Conservation (phyloP, 106 monocot species). For the Cymbidium sinense region DNA sequence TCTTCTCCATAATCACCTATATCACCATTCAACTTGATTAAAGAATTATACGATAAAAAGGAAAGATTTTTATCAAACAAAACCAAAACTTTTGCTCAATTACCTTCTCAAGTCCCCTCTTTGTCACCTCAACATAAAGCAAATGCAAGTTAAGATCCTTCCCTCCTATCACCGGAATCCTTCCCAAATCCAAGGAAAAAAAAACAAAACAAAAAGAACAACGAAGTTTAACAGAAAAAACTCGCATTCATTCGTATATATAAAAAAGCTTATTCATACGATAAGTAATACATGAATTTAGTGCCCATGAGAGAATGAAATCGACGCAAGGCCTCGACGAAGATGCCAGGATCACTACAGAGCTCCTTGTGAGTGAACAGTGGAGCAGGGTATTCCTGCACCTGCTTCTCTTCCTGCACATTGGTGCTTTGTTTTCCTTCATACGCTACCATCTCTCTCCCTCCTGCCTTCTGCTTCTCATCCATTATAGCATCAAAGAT, state of each 20-base stretch:
- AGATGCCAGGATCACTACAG: slow-evolving; percentile 22
- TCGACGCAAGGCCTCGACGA: slow-evolving; percentile 51
- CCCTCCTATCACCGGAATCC: slow-evolving; percentile 91
- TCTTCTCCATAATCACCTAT: slow-evolving; percentile 65
- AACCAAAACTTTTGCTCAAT: neutral
- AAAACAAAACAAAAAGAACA: no score
- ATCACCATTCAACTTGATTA: neutral
- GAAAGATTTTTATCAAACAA: no score
- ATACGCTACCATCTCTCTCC: neutral
- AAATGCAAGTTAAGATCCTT: slow-evolving; percentile 13
- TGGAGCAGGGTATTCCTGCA: slow-evolving; percentile 52
- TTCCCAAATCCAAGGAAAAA: slow-evolving; percentile 17
- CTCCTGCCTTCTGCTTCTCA: slow-evolving; percentile 8
- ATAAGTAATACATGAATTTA: slow-evolving; percentile 59
- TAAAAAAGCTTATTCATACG: neutral
- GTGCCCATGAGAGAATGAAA: slow-evolving; percentile 66
- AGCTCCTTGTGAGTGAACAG: slow-evolving; percentile 50
- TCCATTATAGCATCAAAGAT: neutral
- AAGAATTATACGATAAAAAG: no score
- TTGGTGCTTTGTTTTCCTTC: neutral
- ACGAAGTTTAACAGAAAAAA: neutral
- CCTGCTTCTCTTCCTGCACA: neutral
- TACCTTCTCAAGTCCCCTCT: slow-evolving; percentile 77
- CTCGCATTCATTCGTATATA: neutral
- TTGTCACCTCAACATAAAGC: slow-evolving; percentile 60